phyloP scores from a whole-genome alignment of 768 basidiomycete genomes.

The Galerina sulciceps region DNA sequence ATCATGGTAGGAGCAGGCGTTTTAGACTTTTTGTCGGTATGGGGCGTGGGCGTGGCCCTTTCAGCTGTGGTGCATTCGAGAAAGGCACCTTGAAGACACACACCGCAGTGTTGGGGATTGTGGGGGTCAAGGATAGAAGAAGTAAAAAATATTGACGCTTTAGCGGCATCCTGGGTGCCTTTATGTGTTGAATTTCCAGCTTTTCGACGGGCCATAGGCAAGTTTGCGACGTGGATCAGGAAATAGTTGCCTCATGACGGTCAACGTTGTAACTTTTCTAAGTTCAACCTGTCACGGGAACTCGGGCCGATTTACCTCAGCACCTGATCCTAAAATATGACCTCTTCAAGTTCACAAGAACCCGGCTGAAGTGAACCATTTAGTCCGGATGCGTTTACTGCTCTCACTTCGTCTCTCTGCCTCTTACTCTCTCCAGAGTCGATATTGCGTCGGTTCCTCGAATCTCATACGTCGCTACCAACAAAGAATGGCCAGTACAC shows the following conservation, averaged over 20 bases:
- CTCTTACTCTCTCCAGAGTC: conserved; percentile 10
- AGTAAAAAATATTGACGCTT: background rate
- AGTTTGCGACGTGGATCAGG: background rate
- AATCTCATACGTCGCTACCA: background rate
- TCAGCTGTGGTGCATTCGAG: background rate
- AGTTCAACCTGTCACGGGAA: too few relatives aligned
- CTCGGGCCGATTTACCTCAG: too few relatives aligned
- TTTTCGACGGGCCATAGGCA: background rate
- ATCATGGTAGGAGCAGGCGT: background rate
- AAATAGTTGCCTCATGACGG: too few relatives aligned
- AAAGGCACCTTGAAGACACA: conserved; percentile 7
- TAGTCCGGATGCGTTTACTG: conserved; percentile 21
- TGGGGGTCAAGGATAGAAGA: conserved; percentile 6
- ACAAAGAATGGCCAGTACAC: conserved; percentile 63
- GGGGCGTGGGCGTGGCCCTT: background rate
- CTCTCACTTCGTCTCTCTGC: conserved; percentile 16
- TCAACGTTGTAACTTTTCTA: too few relatives aligned
- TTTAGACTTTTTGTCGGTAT: background rate
- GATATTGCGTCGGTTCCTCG: background rate
- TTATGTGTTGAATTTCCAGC: background rate
- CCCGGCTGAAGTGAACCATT: background rate
- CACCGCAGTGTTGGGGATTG: conserved; percentile 7
- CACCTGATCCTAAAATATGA: background rate
- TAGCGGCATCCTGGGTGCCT: background rate
- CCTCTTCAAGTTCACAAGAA: background rate